Base-by-base conservation (phyloP, 2,329 filamentous ascomycete genomes). In the Pseudopyricularia javanii region DNA sequence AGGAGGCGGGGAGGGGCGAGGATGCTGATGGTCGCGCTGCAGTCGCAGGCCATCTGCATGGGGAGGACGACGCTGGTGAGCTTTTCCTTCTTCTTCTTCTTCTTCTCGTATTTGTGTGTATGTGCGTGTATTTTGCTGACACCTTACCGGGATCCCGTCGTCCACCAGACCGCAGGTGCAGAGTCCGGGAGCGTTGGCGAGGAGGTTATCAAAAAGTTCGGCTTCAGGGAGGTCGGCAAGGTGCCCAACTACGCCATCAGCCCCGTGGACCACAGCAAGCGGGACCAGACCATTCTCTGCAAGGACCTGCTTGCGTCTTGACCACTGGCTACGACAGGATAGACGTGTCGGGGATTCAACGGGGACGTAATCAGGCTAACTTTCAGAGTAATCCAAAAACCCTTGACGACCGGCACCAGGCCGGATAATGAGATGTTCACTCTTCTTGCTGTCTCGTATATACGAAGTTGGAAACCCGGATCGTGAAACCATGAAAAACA, bases 251-350 rank as follows among this genome's bases (percentile, higher is more conserved):
- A 76, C 64, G 72, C 69, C 50, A 65, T 74, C 53, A 74, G 69
- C 57, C 75, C 74, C 17, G 68, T 68, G 11, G 72, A 75, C 26
- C 71, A 70, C 17, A 45, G 15, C 22, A 62, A 76, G 53, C 73
- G 70, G 56, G 74, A 74, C 56, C 74, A 73, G 51, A 71, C 74
- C 0, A 78, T 81, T 58, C 79, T 81, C 59, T 83, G 81, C 63
- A 83, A 82, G 64, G 71, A 78, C 54, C 65, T 83, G 48, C 22
- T 43, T 28, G 24, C 14, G 4, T 28, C 45, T 32, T 48, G 45
- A 48, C 14, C 14, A n/a, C 22, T 11, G n/a, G 14, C 17, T 7
- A 43, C 24, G 37, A 20, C 9, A 20, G 17, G n/a, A 20, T 11
- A 33, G 12, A 11, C 12, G 8, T 43, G n/a, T n/a, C 17, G 17